Percentiles rank a stretch among this genome's conserved stretches.
Conservation (phyloP, 1,284 basidiomycete genomes). For the Ceratobasidium sp. region DNA sequence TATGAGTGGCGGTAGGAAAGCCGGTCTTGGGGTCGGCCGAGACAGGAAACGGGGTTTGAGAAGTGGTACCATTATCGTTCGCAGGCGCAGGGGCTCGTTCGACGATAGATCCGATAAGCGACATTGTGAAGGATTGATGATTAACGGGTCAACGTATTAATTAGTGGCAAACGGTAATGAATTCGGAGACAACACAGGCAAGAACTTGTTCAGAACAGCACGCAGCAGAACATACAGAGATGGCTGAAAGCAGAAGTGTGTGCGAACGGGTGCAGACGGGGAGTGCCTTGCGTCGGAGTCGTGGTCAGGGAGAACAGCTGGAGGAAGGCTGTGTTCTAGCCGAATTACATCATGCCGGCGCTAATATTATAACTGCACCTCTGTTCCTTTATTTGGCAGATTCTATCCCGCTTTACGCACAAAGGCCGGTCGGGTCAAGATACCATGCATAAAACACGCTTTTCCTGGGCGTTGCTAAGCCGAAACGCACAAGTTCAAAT, state of each 20-base stretch:
- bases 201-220: slow-evolving; percentile 1
- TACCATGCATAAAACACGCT: neutral
- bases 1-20: slow-evolving; percentile 48
- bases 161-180: slow-evolving; percentile 7
- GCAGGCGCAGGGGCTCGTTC: slow-evolving; percentile 35
- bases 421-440: neutral
- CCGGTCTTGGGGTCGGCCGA: slow-evolving; percentile 48
- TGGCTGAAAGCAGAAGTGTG: slow-evolving; percentile 15
- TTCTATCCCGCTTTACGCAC: neutral
- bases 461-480: neutral
- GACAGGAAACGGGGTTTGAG: slow-evolving; percentile 37
- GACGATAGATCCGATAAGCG: slow-evolving; percentile 46
- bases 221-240: slow-evolving; percentile 28
- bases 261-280: slow-evolving; percentile 10
- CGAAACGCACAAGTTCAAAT: too few species aligned
- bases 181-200: neutral
- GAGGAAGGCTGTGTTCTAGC: neutral
- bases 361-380: neutral
- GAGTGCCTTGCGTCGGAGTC: slow-evolving; percentile 13
- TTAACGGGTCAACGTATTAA: neutral
- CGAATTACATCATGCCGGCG: slow-evolving; percentile 10
- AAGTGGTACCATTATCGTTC: slow-evolving; percentile 17
- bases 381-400: slow-evolving; percentile 6
- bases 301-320: slow-evolving; percentile 4
- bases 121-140: slow-evolving; percentile 18